phyloP scores from a whole-genome alignment of 2,329 filamentous ascomycete genomes.

The Phialophora verrucosa region DNA sequence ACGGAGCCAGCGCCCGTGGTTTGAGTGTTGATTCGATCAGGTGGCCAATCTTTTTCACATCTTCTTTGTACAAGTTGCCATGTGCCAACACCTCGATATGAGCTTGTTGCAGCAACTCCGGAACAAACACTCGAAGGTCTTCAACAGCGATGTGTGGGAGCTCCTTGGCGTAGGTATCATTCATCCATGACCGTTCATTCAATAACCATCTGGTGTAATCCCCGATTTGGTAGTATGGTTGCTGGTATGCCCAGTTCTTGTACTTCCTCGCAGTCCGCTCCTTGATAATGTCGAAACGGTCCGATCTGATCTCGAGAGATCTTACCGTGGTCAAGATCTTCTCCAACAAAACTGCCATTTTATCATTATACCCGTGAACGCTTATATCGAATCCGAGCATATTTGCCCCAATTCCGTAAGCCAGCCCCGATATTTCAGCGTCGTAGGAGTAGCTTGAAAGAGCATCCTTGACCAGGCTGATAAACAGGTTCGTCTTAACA shows the following conservation, averaged over 20 bases:
- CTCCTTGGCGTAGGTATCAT: constrained; percentile 79
- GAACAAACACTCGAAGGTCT: constrained; percentile 77
- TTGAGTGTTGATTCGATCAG: constrained; percentile 79
- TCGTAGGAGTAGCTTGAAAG: constrained; percentile 94
- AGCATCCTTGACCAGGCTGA: constrained; percentile 84
- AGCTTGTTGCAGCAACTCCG: constrained; percentile 78
- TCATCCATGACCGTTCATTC: constrained; percentile 75
- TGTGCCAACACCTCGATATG: constrained; percentile 88
- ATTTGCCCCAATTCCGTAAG: constrained; percentile 78
- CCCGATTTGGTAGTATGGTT: constrained; percentile 86
- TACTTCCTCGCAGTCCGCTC: constrained; percentile 78
- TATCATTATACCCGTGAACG: constrained; percentile 93
- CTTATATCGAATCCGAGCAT: constrained; percentile 76
- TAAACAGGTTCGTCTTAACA: constrained; percentile 79
- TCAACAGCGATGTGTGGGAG: constrained; percentile 74
- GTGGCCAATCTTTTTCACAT: constrained; percentile 82
- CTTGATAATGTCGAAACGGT: constrained; percentile 89
- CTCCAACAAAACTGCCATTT: constrained; percentile 86
- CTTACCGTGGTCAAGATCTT: constrained; percentile 85
- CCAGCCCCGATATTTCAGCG: constrained; percentile 86
- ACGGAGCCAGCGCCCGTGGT: constrained; percentile 72
- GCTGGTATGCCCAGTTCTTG: constrained; percentile 85
- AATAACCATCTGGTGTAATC: constrained; percentile 83
- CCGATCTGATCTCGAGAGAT: constrained; percentile 81
- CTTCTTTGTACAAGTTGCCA: constrained; percentile 93